Conservation (phyloP, 371 early-diverging fungal species). For the Mucor mucedo region DNA sequence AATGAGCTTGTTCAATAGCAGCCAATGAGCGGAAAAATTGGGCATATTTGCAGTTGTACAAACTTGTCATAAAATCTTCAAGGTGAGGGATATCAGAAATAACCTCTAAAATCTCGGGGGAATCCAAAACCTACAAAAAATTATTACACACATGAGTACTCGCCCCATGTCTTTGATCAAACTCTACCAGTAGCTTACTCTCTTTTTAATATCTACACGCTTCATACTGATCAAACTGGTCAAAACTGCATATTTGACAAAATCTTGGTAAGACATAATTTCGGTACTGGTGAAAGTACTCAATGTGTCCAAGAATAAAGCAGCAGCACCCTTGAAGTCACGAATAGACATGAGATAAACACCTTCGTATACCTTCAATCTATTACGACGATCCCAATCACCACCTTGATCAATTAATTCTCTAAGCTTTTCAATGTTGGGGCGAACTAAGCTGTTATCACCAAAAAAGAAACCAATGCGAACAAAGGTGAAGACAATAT, state of each 20-base stretch:
- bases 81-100: constrained; percentile 88
- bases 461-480: constrained; percentile 95
- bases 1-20: constrained; percentile 56
- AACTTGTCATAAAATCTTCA: constrained; percentile 81
- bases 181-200: constrained; percentile 28
- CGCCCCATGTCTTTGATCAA: background rate
- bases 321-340: constrained; percentile 93
- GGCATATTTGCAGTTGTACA: constrained; percentile 95
- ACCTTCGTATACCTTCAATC: constrained; percentile 98
- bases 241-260: constrained; percentile 95
- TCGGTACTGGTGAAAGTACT: constrained; percentile 98
- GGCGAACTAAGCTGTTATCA: constrained; percentile 79
- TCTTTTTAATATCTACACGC: constrained; percentile 93
- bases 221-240: constrained; percentile 88
- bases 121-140: constrained; percentile 76
- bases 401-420: constrained; percentile 96
- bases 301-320: constrained; percentile 91
- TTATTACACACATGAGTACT: background rate
- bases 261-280: constrained; percentile 96
- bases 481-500: constrained; percentile 89
- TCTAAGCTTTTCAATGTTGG: constrained; percentile 83
- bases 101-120: constrained; percentile 97
- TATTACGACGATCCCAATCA: constrained; percentile 99
- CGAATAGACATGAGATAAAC: constrained; percentile 92
- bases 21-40: constrained; percentile 84